Evolutionary conservation across 2,329 filamentous ascomycete genomes (phyloP).

Genomic region (Hysterium pulicare): DNA sequence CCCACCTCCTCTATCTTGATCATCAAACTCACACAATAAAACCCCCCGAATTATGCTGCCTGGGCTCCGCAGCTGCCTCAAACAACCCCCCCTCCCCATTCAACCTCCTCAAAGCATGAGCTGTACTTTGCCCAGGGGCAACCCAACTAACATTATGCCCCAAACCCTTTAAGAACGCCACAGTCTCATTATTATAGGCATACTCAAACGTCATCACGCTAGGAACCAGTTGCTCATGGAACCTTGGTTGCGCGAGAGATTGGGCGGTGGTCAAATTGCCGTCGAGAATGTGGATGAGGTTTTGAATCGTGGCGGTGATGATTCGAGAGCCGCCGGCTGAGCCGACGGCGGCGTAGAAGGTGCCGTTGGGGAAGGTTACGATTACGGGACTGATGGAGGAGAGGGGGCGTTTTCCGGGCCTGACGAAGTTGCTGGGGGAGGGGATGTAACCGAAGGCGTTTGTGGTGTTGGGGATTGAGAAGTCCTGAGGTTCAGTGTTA

Average conservation of each 20-base stretch:
- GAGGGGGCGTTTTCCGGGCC: conserved; percentile 75
- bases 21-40: conserved; percentile 46
- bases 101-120: conserved; percentile 64
- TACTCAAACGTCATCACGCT: conserved; percentile 67
- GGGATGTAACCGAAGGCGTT: conserved; percentile 88
- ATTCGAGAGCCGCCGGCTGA: conserved; percentile 81
- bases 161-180: conserved; percentile 58
- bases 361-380: conserved; percentile 61
- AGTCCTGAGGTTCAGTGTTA: conserved; percentile 57
- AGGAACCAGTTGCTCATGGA: conserved; percentile 82
- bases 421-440: conserved; percentile 75
- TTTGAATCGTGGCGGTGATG: conserved; percentile 74
- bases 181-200: conserved; percentile 62
- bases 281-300: conserved; percentile 70
- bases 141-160: conserved; percentile 74
- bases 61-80: conserved; percentile 73
- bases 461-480: conserved; percentile 72
- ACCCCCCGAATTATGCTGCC: conserved; percentile 69
- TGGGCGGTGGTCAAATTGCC: conserved; percentile 57
- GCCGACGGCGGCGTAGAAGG: conserved; percentile 66
- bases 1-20: background rate
- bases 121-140: conserved; percentile 60
- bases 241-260: conserved; percentile 63
- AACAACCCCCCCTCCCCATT: conserved; percentile 65
- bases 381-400: conserved; percentile 81